Evolutionary conservation across 441 rosid genomes (phyloP), one percentile per base, ranked within the genome.

Genomic region (Manihot esculenta): DNA sequence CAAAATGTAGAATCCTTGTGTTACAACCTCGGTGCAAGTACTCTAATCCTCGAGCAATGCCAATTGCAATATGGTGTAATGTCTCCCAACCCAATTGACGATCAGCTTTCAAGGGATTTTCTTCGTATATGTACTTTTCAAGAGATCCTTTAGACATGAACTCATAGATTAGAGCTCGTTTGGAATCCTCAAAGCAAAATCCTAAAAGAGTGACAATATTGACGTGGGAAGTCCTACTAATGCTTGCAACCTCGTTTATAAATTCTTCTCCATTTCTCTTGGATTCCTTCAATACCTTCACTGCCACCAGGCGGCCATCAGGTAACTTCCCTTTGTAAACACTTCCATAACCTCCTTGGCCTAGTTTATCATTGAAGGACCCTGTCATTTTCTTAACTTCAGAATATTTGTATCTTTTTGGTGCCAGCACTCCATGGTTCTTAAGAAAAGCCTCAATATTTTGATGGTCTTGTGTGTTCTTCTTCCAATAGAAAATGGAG

Each of bases 281-380:
- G 0, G 41, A 35, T 35, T 35, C 41, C 4, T 35, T 35, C 41
- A 35, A 6, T 0, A 35, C 41, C 21, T 65, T 72, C 59, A 57
- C 66, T 17, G 30, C 71, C 55, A 65, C 76, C 27, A 18, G 47
- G 30, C 4, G 1, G 10, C 76, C 51, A 48, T 66, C 49, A 1
- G 26, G 44, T 1, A 72, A 45, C n/a, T 10, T 48, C 10, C 71
- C 71, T 58, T 57, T 47, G 57, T 26, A 65, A 9, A 90, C 97
- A 20, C 89, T 79, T 55, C 97, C 98, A 45, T 81, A 92, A 51
- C 97, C 98, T 63, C 95, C 95, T 74, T 82, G 84, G 55, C 83
- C 98, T 18, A 92, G 81, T 71, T 64, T 72, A 15, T 44, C 41
- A 9, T 64, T 30, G 70, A 64, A 35, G 7, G 41, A 35, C 7